Evolutionary conservation across 148 eudicot genomes (phyloP).

Genomic region (Rhododendron ovatum): DNA sequence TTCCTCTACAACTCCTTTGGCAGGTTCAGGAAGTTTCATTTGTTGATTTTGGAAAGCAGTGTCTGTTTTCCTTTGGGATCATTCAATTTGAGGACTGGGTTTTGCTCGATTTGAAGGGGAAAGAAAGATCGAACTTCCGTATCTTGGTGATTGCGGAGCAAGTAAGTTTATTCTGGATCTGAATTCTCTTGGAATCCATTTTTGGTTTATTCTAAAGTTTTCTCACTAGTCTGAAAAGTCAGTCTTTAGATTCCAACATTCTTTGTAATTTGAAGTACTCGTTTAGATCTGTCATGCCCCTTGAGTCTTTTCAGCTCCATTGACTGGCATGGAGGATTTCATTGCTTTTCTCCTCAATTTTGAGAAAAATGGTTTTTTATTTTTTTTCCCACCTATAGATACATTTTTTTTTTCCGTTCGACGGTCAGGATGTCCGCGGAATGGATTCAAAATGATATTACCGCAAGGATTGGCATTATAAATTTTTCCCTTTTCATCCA

Average conservation of each 20-base stretch:
- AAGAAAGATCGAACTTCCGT: constrained; percentile 9
- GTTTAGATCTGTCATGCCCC: constrained; percentile 41
- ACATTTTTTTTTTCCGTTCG: neutral
- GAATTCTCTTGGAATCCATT: constrained; percentile 15
- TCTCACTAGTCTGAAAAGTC: neutral
- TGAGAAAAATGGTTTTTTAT: neutral
- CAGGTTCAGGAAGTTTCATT: neutral
- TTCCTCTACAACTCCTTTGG: neutral
- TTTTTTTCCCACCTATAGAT: neutral
- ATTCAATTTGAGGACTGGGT: constrained; percentile 27
- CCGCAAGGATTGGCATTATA: neutral
- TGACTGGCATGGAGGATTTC: neutral
- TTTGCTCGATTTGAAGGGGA: constrained; percentile 26
- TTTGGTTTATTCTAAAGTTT: constrained; percentile 1
- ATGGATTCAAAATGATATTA: neutral
- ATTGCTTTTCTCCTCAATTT: neutral
- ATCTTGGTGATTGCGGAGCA: constrained; percentile 32
- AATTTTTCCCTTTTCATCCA: too few species aligned
- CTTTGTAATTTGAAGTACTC: constrained; percentile 14
- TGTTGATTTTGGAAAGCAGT: constrained; percentile 4
- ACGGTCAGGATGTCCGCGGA: neutral
- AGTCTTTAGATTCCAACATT: constrained; percentile 2
- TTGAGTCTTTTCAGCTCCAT: constrained; percentile 15
- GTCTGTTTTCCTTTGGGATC: neutral
- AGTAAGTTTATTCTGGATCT: constrained; percentile 56